Evolutionary conservation across 2,329 filamentous ascomycete genomes (phyloP), one percentile per base, ranked within the genome.

Genomic region (Penicillium sclerotiorum): DNA sequence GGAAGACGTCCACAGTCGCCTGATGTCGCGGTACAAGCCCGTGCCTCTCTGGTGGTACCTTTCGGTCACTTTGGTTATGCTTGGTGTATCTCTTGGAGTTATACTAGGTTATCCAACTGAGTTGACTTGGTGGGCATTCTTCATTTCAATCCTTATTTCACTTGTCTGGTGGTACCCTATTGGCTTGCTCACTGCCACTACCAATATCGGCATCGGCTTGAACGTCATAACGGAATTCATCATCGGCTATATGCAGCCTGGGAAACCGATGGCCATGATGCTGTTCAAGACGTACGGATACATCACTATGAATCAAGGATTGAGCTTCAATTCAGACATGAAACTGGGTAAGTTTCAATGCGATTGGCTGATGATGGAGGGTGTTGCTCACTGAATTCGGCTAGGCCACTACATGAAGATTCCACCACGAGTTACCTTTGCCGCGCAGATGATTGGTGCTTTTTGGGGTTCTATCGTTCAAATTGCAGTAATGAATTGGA

Each of bases 231-330:
- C 85, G n/a, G 86, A 89, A 64, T 88, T 86, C 60, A 79, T 90
- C 52, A 80, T 87, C 52, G 87, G 87, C 5, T 89, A 89, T 68
- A 86, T 89, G 77, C 80, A 87, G 42, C 86, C 86, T 0, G 87
- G 87, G 21, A 79, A 79, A 3, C 86, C 87, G 1, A 76, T 89
- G 52, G 85, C 85, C 40, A 85, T 89, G 79, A 90, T 90, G 86
- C 80, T 89, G 73, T 89, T 89, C 75, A 89, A 89, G 70, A 87
- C 85, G 53, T 89, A 86, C 60, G 84, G 85, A 43, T 88, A 87
- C 64, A 81, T 88, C 48, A 83, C 78, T 70, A 86, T 87, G 82
- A 76, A 76, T 13, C 83, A 87, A 65, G 85, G 82, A 0, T 73
- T 87, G 42, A 84, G 81, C 65, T 87, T 87, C 65, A 75, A 78